Conservation (phyloP, 768 basidiomycete genomes). For the Artomyces pyxidatus region DNA sequence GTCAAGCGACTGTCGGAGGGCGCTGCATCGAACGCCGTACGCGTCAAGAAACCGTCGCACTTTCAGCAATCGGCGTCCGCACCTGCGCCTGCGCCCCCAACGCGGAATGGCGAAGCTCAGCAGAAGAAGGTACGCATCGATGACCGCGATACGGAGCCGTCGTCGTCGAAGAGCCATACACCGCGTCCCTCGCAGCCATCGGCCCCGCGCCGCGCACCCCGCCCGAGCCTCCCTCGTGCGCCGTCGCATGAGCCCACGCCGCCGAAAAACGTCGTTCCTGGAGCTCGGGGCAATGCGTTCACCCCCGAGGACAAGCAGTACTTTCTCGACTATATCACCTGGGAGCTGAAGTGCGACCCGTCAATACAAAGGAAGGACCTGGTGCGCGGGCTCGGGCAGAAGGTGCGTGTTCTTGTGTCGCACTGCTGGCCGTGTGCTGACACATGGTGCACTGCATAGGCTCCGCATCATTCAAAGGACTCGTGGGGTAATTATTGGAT, state of each 20-base stretch:
- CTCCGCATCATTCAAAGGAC: slow-evolving; percentile 9
- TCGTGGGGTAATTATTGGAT: slow-evolving; percentile 11
- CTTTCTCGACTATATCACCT: slow-evolving; percentile 58
- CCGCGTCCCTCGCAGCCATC: too few relatives aligned
- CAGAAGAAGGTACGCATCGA: neutral
- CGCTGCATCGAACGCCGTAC: slow-evolving; percentile 24
- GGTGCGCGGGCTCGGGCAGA: slow-evolving; percentile 45
- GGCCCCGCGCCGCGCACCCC: too few relatives aligned
- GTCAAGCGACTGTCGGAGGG: slow-evolving; percentile 8
- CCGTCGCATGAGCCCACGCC: slow-evolving; percentile 67
- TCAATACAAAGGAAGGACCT: slow-evolving; percentile 44
- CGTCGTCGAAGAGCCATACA: neutral
- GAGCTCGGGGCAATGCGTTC: slow-evolving; percentile 48
- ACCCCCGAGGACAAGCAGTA: slow-evolving; percentile 59
- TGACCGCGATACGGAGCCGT: neutral
- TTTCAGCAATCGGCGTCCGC: slow-evolving; percentile 2
- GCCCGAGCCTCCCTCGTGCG: slow-evolving; percentile 40
- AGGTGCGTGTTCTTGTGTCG: slow-evolving; percentile 28
- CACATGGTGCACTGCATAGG: slow-evolving; percentile 1
- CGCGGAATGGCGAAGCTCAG: neutral
- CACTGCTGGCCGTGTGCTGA: too few relatives aligned
- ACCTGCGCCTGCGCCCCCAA: neutral
- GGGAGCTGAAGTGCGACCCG: slow-evolving; percentile 50
- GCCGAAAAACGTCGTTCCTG: slow-evolving; percentile 38
- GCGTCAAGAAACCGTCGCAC: slow-evolving; percentile 31